Percentiles rank a stretch among this genome's conserved stretches.
Conservation (phyloP, 495 filamentous ascomycete genomes). For the Talaromyces ruber region DNA sequence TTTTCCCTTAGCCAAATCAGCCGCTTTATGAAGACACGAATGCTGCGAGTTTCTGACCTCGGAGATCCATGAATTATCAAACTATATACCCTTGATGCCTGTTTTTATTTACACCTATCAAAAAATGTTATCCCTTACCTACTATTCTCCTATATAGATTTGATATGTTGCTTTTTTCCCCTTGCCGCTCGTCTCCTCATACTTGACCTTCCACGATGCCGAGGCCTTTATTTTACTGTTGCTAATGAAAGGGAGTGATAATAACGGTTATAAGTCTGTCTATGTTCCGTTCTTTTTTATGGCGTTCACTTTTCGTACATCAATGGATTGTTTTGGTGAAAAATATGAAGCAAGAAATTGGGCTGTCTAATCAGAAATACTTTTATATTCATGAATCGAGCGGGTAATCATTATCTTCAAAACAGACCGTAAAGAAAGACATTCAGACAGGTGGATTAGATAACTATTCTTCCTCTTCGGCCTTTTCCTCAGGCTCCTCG, state of each 20-base stretch:
- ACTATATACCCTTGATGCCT: background rate
- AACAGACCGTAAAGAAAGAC: slow-evolving; percentile 6
- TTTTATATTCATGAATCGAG: slow-evolving; percentile 2
- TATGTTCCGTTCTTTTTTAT: too few species aligned
- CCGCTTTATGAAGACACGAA: background rate
- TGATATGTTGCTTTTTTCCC: too few species aligned
- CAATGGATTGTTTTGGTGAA: too few species aligned
- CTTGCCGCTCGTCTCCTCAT: background rate
- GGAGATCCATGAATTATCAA: background rate
- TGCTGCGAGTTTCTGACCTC: background rate
- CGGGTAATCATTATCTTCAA: slow-evolving; percentile 1
- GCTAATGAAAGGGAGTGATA: too few species aligned
- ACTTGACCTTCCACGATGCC: background rate
- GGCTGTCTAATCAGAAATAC: background rate
- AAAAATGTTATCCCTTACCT: background rate
- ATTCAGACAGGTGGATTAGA: slow-evolving; percentile 5
- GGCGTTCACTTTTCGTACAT: background rate
- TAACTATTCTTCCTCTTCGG: slow-evolving; percentile 25
- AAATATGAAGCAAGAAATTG: background rate
- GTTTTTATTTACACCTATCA: background rate
- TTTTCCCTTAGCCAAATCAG: background rate
- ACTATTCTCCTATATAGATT: background rate
- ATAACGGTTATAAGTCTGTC: too few species aligned
- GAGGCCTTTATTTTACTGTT: background rate
- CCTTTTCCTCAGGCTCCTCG: slow-evolving; percentile 28